Base-by-base conservation (phyloP, 805 yeast genomes). In the Wickerhamomyces ciferrii region DNA sequence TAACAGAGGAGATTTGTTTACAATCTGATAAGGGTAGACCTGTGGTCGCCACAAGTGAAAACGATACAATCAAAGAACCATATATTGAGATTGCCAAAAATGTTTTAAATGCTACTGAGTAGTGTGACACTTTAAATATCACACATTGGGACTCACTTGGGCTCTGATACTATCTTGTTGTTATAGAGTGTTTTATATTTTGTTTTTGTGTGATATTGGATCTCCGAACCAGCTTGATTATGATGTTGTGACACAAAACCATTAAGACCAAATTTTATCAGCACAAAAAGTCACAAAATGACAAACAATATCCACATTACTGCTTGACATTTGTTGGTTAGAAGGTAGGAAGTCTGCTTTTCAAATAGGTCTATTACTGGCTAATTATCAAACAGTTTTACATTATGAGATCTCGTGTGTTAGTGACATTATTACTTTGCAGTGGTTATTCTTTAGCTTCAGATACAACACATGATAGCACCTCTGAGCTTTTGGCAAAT, bases 1-100 rank as follows among this genome's bases (percentile, higher is more conserved):
- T 88, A 36, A 73, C 75, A 47, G 79, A 73, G 31, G 71, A 70
- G 4, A 83, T 87, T 1, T 82, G 90, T 53, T 43, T 58, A 8
- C 75, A 75, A 37, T 75, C 87, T 2, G 95, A 87, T 58, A 51
- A 54, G 9, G 95, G 95, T 0, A 70, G 66, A 48, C 95, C 95
- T 0, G 68, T 81, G 2, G 80, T 79, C 0, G 59, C 82, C 2
- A 56, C 74, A 2, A 62, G 67, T 14, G 70, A 71, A 0, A 66
- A 69, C 3, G 59, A 72, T 0, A 53, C 54, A 0, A 43, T 70
- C 7, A 59, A 80, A 2, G 46, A 59, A 39, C 70, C 77, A 0
- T 85, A 83, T 54, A 50, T 65, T 9, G 66, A 68, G 1, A 68
- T 84, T 14, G 88, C 87, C 1, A 46, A 52, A 11, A 58, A 57